phyloP scores from a whole-genome alignment of 2,329 filamentous ascomycete species.

The Aspergillus calidoustus region DNA sequence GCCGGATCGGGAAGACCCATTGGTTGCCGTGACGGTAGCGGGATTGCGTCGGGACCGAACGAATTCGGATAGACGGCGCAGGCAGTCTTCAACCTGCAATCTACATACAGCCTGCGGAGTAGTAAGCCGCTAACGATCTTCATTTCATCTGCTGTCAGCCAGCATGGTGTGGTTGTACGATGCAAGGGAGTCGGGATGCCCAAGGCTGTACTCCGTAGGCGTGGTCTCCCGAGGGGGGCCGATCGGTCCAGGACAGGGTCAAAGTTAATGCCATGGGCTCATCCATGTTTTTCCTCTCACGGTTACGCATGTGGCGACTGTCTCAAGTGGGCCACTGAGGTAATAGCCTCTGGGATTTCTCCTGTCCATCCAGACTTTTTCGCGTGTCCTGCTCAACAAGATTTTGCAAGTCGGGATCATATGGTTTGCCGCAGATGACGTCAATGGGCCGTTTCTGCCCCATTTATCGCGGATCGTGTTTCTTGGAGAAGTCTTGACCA shows the following conservation, averaged over 20 bases:
- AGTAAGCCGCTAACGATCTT: neutral
- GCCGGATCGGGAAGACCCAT: constrained; percentile 32
- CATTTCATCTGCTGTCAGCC: constrained; percentile 21
- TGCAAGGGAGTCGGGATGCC: constrained; percentile 30
- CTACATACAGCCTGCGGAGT: neutral
- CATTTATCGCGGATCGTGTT: neutral
- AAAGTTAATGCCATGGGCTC: neutral
- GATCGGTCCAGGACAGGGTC: constrained; percentile 14
- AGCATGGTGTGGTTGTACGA: constrained; percentile 28
- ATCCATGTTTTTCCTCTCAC: neutral
- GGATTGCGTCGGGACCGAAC: neutral
- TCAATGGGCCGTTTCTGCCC: neutral
- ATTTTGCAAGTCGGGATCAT: neutral
- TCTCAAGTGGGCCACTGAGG: neutral
- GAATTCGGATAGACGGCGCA: neutral
- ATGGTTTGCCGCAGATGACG: constrained; percentile 6
- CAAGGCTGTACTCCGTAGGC: constrained; percentile 24
- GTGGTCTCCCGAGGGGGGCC: constrained; percentile 20
- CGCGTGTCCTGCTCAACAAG: neutral
- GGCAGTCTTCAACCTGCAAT: neutral
- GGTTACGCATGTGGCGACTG: constrained; percentile 1
- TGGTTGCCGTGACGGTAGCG: constrained; percentile 14
- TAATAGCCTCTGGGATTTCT: neutral
- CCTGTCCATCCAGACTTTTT: neutral
- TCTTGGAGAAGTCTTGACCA: constrained; percentile 4